Conservation (phyloP, 169 alveolate species). For the Plasmodium gonderi region DNA sequence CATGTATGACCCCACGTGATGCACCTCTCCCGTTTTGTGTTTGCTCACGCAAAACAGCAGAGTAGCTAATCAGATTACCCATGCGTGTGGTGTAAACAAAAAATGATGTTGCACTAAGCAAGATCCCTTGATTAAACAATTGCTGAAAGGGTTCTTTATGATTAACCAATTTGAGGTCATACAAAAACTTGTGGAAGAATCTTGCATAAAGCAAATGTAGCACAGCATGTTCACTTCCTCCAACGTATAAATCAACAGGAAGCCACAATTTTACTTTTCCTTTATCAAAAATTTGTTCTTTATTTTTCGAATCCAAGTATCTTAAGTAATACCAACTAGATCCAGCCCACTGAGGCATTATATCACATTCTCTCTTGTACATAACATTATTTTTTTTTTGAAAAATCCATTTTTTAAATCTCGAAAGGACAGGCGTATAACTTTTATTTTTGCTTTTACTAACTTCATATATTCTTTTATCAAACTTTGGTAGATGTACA, state of each 20-base stretch:
- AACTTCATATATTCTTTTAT: slow-evolving; percentile 45
- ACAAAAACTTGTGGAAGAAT: slow-evolving; percentile 91
- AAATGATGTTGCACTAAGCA: slow-evolving; percentile 80
- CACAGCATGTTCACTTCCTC: slow-evolving; percentile 95
- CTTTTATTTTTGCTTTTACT: neutral
- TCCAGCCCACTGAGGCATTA: slow-evolving; percentile 96
- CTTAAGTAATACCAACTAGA: slow-evolving; percentile 93
- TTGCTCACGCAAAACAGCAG: neutral
- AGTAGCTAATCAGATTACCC: slow-evolving; percentile 23
- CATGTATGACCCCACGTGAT: no score
- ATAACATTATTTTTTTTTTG: slow-evolving; percentile 61
- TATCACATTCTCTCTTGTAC: slow-evolving; percentile 86
- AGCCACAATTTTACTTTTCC: slow-evolving; percentile 85
- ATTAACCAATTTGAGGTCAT: slow-evolving; percentile 83
- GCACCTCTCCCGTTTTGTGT: neutral
- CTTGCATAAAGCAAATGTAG: slow-evolving; percentile 93
- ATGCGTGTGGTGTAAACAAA: slow-evolving; percentile 46
- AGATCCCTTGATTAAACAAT: slow-evolving; percentile 90
- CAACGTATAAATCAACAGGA: slow-evolving; percentile 95
- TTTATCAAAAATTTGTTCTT: slow-evolving; percentile 72
- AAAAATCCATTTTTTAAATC: slow-evolving; percentile 71
- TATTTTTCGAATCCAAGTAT: slow-evolving; percentile 86
- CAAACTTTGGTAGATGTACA: slow-evolving; percentile 40
- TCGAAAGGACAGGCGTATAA: slow-evolving; percentile 19
- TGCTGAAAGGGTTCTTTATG: slow-evolving; percentile 90